Percentiles rank a stretch among this genome's conserved stretches.
Evolutionary conservation across 2,329 filamentous ascomycete species (phyloP).

Genomic region (Fusarium sp.): DNA sequence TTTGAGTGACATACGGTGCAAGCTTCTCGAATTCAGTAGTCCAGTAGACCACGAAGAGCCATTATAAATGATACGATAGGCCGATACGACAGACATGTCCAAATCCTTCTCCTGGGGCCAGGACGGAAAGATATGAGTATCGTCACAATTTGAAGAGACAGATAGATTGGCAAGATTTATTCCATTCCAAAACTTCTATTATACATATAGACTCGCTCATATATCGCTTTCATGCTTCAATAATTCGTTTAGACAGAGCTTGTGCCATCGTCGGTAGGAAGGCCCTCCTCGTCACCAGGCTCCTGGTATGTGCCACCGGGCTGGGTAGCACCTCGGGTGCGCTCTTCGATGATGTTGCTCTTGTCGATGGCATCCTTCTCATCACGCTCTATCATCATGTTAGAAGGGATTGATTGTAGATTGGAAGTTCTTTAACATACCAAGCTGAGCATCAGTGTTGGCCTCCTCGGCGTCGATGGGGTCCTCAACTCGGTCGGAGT

Average conservation of each 20-base stretch:
- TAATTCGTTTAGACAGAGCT: constrained; percentile 23
- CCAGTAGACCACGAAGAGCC: too few species aligned
- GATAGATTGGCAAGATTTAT: accelerated
- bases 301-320: constrained; percentile 34
- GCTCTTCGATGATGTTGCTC: constrained; percentile 38
- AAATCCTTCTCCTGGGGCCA: neutral
- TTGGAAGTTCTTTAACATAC: neutral
- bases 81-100: too few species aligned
- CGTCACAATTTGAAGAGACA: neutral
- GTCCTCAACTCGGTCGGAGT: constrained; percentile 35
- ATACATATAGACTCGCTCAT: neutral
- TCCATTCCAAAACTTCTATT: constrained; percentile 3
- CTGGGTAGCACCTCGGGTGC: constrained; percentile 34
- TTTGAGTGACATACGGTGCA: too few species aligned
- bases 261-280: constrained; percentile 34
- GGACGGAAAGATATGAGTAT: neutral
- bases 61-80: neutral
- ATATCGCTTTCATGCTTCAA: neutral
- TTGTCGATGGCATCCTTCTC: constrained; percentile 36
- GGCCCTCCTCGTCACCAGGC: constrained; percentile 38
- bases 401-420: neutral
- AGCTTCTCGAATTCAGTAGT: too few species aligned
- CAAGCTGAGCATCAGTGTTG: constrained; percentile 36
- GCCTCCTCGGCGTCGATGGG: constrained; percentile 28
- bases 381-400: constrained; percentile 19